phyloP scores from a whole-genome alignment of 176 grass and related monocot genomes.

The Cenchrus fungigraminus region DNA sequence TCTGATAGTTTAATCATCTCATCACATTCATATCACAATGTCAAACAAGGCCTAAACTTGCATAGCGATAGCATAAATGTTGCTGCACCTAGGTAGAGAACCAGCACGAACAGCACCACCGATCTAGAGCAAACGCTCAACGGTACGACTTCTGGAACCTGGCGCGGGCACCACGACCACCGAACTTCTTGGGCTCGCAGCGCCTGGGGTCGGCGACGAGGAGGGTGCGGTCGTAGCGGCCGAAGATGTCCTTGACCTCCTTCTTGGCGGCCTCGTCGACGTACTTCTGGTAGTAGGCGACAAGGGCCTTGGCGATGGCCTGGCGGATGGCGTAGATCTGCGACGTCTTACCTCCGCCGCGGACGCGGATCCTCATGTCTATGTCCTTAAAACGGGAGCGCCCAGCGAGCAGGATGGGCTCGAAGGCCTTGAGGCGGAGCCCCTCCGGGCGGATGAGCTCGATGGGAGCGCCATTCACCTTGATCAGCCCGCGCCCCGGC shows the following conservation, averaged over 20 bases:
- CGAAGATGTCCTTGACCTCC: conserved; percentile 86
- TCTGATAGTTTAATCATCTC: too few relatives aligned
- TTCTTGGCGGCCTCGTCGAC: conserved; percentile 83
- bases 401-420: conserved; percentile 75
- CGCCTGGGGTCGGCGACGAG: conserved; percentile 82
- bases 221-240: conserved; percentile 79
- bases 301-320: conserved; percentile 81
- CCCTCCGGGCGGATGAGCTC: conserved; percentile 83
- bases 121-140: conserved; percentile 21
- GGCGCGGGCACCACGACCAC: conserved; percentile 74
- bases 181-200: conserved; percentile 93
- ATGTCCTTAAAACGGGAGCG: conserved; percentile 68
- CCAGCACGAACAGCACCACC: too few relatives aligned
- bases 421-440: conserved; percentile 77
- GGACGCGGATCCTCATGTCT: conserved; percentile 87
- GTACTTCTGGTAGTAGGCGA: conserved; percentile 85
- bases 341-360: conserved; percentile 73
- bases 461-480: conserved; percentile 80
- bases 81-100: too few relatives aligned
- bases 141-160: conserved; percentile 91
- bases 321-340: conserved; percentile 91
- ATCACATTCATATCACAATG: too few relatives aligned
- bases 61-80: too few relatives aligned
- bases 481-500: conserved; percentile 77
- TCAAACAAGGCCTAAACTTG: too few relatives aligned